These are phyloP conservation scores for Phanerodontia chrysosporium DNA, from an alignment of 768 basidiomycete species.

Conservation along the genomic window DNA sequence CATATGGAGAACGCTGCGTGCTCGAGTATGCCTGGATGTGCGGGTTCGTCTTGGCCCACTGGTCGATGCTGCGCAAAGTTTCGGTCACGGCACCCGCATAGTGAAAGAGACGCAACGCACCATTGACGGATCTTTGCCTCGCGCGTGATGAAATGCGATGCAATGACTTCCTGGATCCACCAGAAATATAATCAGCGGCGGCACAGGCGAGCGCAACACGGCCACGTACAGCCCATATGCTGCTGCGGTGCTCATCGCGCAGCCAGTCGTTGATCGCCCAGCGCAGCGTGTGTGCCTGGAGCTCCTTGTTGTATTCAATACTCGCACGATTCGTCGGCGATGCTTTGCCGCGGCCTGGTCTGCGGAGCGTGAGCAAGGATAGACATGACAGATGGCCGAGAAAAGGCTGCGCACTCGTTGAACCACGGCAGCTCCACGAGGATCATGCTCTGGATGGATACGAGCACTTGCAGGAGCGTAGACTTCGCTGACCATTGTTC, in stretches of 20 bases:
- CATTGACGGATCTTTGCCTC: slow-evolving; percentile 37
- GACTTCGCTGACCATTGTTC: slow-evolving; percentile 48
- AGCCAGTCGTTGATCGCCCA: slow-evolving; percentile 58
- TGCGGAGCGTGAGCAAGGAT: slow-evolving; percentile 16
- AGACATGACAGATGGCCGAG: neutral
- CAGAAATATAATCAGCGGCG: neutral
- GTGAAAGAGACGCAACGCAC: slow-evolving; percentile 19
- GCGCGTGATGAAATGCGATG: slow-evolving; percentile 42
- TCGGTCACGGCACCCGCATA: neutral
- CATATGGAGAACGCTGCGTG: too few species aligned
- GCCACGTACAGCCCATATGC: slow-evolving; percentile 43
- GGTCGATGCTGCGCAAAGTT: slow-evolving; percentile 25
- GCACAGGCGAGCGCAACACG: neutral
- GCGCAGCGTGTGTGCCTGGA: slow-evolving; percentile 38
- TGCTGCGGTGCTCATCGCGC: slow-evolving; percentile 34
- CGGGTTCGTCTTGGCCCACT: slow-evolving; percentile 30
- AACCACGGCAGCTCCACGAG: slow-evolving; percentile 50
- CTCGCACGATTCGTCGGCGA: slow-evolving; percentile 26
- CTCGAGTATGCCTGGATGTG: too few species aligned
- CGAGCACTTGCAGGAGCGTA: slow-evolving; percentile 53
- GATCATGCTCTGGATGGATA: slow-evolving; percentile 59
- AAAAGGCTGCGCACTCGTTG: slow-evolving; percentile 41
- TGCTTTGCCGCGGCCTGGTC: slow-evolving; percentile 46
- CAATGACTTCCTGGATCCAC: slow-evolving; percentile 42
- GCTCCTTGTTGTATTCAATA: slow-evolving; percentile 43